A percentile compares a stretch with the other conserved stretches of the same genome.
These are phyloP conservation scores for Fusarium acutatum DNA, from an alignment of 2,329 filamentous ascomycete species.

Conservation along the genomic window DNA sequence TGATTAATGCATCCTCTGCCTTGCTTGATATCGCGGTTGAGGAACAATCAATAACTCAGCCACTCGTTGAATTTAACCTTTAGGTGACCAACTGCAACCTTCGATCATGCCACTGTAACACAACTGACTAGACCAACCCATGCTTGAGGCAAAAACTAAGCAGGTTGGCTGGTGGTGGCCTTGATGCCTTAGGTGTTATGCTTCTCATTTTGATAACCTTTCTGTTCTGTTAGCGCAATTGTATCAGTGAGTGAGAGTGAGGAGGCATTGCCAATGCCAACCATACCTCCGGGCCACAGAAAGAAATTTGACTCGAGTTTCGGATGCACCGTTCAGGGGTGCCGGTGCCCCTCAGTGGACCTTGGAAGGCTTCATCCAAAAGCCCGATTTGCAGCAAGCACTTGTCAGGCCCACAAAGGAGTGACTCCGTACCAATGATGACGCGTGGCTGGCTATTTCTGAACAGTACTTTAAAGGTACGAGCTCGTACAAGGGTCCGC, in stretches of 20 bases:
- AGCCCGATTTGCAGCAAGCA: conserved; percentile 24
- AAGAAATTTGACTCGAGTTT: conserved; percentile 32
- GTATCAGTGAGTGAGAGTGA: neutral
- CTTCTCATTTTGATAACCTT: neutral
- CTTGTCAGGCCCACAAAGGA: conserved; percentile 10
- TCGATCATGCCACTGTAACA: conserved; percentile 7
- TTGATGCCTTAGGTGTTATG: neutral
- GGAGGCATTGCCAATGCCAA: conserved; percentile 13
- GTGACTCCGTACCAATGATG: conserved; percentile 33
- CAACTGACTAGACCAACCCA: conserved; percentile 1
- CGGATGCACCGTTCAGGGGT: conserved; percentile 43
- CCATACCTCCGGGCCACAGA: conserved; percentile 1
- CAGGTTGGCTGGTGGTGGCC: neutral
- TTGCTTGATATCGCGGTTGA: conserved; percentile 16
- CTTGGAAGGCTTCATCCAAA: conserved; percentile 11
- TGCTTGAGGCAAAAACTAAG: neutral
- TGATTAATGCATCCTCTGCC: conserved; percentile 11
- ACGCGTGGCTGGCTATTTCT: conserved; percentile 31
- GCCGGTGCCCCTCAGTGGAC: conserved; percentile 20
- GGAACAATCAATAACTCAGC: neutral
- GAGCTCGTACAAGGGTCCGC: conserved; percentile 1
- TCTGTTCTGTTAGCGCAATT: neutral
- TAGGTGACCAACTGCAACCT: conserved; percentile 14
- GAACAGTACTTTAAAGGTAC: conserved; percentile 17
- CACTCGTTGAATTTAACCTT: neutral